Evolutionary conservation across 2,329 filamentous ascomycete species (phyloP), one percentile per base, ranked within the genome.

Genomic region (Hymenoscyphus fraxineus): DNA sequence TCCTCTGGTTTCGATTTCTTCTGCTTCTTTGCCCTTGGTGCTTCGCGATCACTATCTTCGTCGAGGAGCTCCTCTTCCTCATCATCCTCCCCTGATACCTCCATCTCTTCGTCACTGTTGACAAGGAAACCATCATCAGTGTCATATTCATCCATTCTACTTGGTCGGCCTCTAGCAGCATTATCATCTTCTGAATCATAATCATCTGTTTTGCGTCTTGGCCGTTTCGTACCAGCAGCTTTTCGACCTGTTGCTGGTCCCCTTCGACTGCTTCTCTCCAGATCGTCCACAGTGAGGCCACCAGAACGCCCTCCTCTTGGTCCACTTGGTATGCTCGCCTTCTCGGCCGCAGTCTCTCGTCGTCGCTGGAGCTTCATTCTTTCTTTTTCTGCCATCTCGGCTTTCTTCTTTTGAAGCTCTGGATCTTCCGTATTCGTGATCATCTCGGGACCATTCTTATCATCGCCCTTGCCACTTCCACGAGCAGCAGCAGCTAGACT

Each of bases 51-150:
- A 51, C 71, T 74, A 10, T 83, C 82, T 9, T 85, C 82, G n/a
- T 83, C 81, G 44, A 82, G 71, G 3, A 83, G 68, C 44, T 74
- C 71, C 47, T 75, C 70, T 41, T 76, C 73, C 16, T 76, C 74
- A 19, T 77, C 74, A 10, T 75, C 73, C 0, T 90, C 87, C 22
- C 88, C 87, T 0, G 81, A 85, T 39, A 83, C 85, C 51, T 85
- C 85, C 54, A 77, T 75, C 54, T 93, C 91, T 65, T 92, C 89
- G 69, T 92, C 90, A 71, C 88, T 92, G 3, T 82, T 82, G 3
- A 89, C 91, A 63, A 94, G 84, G 74, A 94, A 94, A 64, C 89
- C 91, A 72, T 94, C 91, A 40, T 89, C 89, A 73, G 89, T 83
- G 67, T 93, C 90, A 73, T 94, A 94, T 70, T 92, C 89, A 68